A percentile compares a stretch with the other conserved stretches of the same genome.
Conservation (phyloP, 129 eudicot species). For the Silybum marianum region DNA sequence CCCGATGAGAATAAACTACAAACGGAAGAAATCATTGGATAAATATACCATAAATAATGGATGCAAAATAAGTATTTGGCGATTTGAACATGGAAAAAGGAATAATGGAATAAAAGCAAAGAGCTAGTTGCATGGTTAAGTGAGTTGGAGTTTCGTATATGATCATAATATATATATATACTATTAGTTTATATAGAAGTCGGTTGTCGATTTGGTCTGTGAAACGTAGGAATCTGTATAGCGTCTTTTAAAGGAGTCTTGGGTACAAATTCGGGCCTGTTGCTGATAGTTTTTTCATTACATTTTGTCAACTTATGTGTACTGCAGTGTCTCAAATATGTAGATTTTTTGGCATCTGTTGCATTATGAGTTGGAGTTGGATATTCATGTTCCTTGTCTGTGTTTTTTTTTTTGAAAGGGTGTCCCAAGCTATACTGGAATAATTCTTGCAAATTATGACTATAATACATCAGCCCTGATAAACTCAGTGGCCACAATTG, state of each 20-base stretch:
- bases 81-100: conserved; percentile 28
- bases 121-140: conserved; percentile 14
- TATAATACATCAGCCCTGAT: no score
- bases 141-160: conserved; percentile 18
- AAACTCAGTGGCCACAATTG: no score
- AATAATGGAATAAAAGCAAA: conserved; percentile 21
- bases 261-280: conserved; percentile 8
- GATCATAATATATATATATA: conserved; percentile 4
- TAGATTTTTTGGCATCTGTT: conserved; percentile 19
- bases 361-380: conserved; percentile 5
- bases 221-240: conserved; percentile 29
- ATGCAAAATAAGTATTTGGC: background rate
- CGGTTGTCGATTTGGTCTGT: conserved; percentile 5
- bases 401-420: background rate
- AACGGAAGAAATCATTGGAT: conserved; percentile 9
- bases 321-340: conserved; percentile 21
- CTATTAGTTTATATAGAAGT: conserved; percentile 12
- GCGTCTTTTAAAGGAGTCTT: conserved; percentile 14
- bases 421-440: no score
- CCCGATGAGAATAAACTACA: background rate
- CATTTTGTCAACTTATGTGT: conserved; percentile 15
- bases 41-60: conserved; percentile 6
- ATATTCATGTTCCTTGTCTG: background rate
- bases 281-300: conserved; percentile 8
- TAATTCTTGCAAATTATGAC: no score